A percentile compares a stretch with the other conserved stretches of the same genome.
Evolutionary conservation across 2,329 filamentous ascomycete species (phyloP).

Genomic region (Ceratocystiopsis minuta): DNA sequence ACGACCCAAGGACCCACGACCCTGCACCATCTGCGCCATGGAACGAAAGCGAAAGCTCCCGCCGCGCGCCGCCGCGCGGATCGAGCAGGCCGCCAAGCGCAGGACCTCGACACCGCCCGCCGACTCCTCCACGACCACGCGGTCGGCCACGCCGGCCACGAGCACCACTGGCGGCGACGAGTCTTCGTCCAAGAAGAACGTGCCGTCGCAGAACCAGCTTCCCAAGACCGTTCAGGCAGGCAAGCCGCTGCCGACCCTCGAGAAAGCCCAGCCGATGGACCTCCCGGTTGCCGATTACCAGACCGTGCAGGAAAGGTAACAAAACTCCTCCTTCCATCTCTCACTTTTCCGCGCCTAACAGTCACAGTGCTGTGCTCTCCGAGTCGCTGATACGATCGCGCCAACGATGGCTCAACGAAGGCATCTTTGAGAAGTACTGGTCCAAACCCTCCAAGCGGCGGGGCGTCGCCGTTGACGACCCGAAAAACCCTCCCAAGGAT

Average conservation of each 20-base stretch:
- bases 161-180: slow-evolving; percentile 13
- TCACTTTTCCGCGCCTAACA: slow-evolving; percentile 9
- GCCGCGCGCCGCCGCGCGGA: slow-evolving; percentile 40
- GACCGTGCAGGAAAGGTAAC: slow-evolving; percentile 51
- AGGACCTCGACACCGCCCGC: slow-evolving; percentile 36
- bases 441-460: slow-evolving; percentile 54
- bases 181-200: slow-evolving; percentile 12
- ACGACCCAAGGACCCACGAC: too few relatives aligned
- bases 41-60: slow-evolving; percentile 50
- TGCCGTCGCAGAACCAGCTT: slow-evolving; percentile 24
- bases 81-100: slow-evolving; percentile 42
- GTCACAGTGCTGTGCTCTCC: slow-evolving; percentile 48
- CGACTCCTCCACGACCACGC: slow-evolving; percentile 14
- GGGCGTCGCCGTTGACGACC: slow-evolving; percentile 42
- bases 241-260: slow-evolving; percentile 53
- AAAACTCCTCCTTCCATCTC: not conserved
- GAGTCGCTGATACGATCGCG: slow-evolving; percentile 59
- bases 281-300: slow-evolving; percentile 51
- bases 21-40: slow-evolving; percentile 28
- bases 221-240: slow-evolving; percentile 46
- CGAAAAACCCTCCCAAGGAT: slow-evolving; percentile 50
- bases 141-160: slow-evolving; percentile 27
- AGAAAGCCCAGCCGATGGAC: slow-evolving; percentile 45
- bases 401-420: slow-evolving; percentile 52
- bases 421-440: slow-evolving; percentile 64